Base-by-base conservation (phyloP, 495 filamentous ascomycete genomes). In the Aspergillus heteromorphus region DNA sequence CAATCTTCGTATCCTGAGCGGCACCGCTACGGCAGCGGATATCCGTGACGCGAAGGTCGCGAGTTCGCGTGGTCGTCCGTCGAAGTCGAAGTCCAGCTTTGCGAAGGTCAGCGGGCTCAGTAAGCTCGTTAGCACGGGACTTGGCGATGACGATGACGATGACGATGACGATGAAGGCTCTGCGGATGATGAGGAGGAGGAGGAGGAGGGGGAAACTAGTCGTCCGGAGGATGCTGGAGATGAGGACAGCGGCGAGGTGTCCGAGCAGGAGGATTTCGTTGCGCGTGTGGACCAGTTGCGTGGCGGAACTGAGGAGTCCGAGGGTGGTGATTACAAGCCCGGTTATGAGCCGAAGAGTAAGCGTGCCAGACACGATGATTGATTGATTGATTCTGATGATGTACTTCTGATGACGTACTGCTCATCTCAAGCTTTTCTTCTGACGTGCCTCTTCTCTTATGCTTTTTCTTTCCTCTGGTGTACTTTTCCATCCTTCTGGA, bases 1-100 rank as follows among this genome's bases (percentile, higher is more conserved):
- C 0, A 66, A 71, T 10, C 58, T 81, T 31, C 69, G 65, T 21
- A 66, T 80, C 20, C 47, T 79, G 10, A 67, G 76, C 49, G 70
- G 71, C 10, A 69, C 14, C 0, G 65, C 65, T n/a, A 60, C 20
- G 8, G 29, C 56, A n/a, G 57, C 45, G 2, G 68, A 71, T 49
- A 25, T 59, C 30, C 54, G 60, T 14, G 55, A 60, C 0, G 65
- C 67, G 1, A 62, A 61, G 42, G 57, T 65, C 11, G 62, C 64
- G 0, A 53, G 56, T 7, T 60, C 62, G 10, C 43, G 58, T 1
- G 67, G 69, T 7, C 64, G 70, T 25, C 63, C 66, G 11, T 59
- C 60, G 0, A 63, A 65, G 53, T 40, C 53, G 7, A 52, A 45
- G 17, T 64, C 62, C 4, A 56, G 43, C 45, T 72, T 72, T 50